These are phyloP conservation scores for Hyaloscypha bicolor DNA, from an alignment of 495 filamentous ascomycete genomes.

Conservation along the genomic window DNA sequence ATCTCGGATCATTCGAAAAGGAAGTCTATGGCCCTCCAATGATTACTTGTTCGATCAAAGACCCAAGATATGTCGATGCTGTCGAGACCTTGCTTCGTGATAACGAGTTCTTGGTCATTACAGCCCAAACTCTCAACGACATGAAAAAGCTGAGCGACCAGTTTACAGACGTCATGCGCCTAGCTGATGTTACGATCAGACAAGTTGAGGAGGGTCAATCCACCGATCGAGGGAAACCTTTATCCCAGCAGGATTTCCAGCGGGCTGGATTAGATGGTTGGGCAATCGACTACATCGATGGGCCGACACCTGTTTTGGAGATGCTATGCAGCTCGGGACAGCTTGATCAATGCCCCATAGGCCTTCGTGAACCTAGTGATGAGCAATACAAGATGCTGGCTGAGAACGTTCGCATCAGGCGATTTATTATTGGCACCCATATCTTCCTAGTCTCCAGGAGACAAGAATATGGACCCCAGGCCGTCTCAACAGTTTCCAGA, in stretches of 20 bases:
- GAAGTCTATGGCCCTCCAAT: conserved; percentile 85
- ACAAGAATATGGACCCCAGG: conserved; percentile 71
- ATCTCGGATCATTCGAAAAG: conserved; percentile 73
- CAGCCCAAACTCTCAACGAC: conserved; percentile 70
- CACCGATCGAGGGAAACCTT: conserved; percentile 38
- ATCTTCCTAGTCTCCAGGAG: conserved; percentile 63
- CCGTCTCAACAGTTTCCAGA: conserved; percentile 63
- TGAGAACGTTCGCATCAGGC: conserved; percentile 47
- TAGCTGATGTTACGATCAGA: conserved; percentile 69
- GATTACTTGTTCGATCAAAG: conserved; percentile 78
- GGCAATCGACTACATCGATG: conserved; percentile 73
- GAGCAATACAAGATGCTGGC: conserved; percentile 60
- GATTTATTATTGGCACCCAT: conserved; percentile 65
- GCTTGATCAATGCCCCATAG: conserved; percentile 68
- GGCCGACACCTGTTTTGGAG: conserved; percentile 81
- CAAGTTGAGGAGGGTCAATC: conserved; percentile 50
- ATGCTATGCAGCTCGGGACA: conserved; percentile 75
- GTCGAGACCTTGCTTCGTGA: conserved; percentile 71
- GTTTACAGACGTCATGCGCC: conserved; percentile 53
- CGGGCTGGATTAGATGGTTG: conserved; percentile 75
- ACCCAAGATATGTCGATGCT: conserved; percentile 69
- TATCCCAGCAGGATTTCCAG: conserved; percentile 56
- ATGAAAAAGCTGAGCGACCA: conserved; percentile 67
- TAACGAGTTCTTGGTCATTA: conserved; percentile 72
- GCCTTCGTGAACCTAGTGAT: conserved; percentile 61